These are phyloP conservation scores for Chaetomium sp. DNA, from an alignment of 2,329 filamentous ascomycete species.

Conservation along the genomic window DNA sequence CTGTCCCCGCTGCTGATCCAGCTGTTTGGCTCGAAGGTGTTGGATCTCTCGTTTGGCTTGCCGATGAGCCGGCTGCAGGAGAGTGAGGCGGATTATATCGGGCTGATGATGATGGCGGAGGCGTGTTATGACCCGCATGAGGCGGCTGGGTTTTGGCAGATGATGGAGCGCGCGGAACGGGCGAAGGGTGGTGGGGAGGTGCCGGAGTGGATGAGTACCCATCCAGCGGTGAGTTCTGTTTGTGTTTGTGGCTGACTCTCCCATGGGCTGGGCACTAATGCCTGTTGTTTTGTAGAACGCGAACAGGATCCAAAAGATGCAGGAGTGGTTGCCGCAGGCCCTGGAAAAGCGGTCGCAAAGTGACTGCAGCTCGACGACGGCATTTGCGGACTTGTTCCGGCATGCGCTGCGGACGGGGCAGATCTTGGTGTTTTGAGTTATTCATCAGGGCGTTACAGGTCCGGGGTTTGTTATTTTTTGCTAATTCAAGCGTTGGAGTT, in stretches of 20 bases:
- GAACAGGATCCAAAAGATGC: slow-evolving; percentile 58
- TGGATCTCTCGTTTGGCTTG: slow-evolving; percentile 58
- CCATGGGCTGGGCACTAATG: slow-evolving; percentile 5
- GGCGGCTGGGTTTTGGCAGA: slow-evolving; percentile 59
- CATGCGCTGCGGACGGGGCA: slow-evolving; percentile 35
- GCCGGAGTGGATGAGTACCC: slow-evolving; percentile 69
- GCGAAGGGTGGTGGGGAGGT: slow-evolving; percentile 36
- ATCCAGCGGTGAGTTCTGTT: slow-evolving; percentile 55
- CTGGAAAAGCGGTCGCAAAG: slow-evolving; percentile 47
- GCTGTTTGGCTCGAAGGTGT: slow-evolving; percentile 40
- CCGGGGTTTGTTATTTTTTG: too few species aligned
- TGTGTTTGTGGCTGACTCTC: not conserved
- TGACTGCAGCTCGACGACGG: slow-evolving; percentile 46
- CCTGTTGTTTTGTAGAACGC: slow-evolving; percentile 35
- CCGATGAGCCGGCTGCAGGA: slow-evolving; percentile 68
- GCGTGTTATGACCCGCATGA: slow-evolving; percentile 67
- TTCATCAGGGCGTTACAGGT: too few species aligned
- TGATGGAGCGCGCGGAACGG: slow-evolving; percentile 49
- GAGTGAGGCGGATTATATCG: slow-evolving; percentile 74
- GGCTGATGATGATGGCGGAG: slow-evolving; percentile 75
- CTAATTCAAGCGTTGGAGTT: not conserved
- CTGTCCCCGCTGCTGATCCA: slow-evolving; percentile 37
- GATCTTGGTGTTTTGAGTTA: slow-evolving; percentile 10
- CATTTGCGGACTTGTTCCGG: slow-evolving; percentile 48
- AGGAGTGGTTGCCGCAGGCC: slow-evolving; percentile 55